Base-by-base conservation (phyloP, 768 basidiomycete genomes). In the Melanogaster broomeanus region DNA sequence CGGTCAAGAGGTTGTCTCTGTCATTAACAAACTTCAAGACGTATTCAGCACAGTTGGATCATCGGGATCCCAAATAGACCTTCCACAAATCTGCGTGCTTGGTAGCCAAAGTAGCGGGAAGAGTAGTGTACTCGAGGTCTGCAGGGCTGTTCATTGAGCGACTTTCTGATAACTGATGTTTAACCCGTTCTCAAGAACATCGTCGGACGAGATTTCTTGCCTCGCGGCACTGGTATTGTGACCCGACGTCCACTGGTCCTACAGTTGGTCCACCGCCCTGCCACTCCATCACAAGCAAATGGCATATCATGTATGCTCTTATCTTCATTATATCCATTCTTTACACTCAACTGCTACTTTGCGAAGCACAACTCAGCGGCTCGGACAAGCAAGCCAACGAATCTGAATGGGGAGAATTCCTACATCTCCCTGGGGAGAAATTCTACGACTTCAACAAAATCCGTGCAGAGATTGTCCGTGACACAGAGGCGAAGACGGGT, bases 331-430 rank as follows among this genome's bases (percentile, higher is more conserved):
- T 11, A 18, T 15, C 13, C 10, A 21, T 38, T 39, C 43, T 15
- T 47, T 48, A 8, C 16, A 50, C 53, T 52, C 31, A 48, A 28
- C 33, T 47, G 11, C 35, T 15, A 16, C 15, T 22, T 41, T 45
- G 28, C 28, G 7, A 61, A 58, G 64, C 66, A 53, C 61, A 62
- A 59, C 53, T 65, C 74, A 76, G 72, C 52, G 75, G 76, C 11
- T 66, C 72, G 27, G 90, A 90, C 73, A 85, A 87, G 55, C 76
- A 82, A 25, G 91, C 88, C 71, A 98, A 98, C 68, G 77, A 85
- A 49, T 85, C 97, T 61, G 97, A 98, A 71, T 99, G 97, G 97
- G 97, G 96, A 61, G 97, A 99, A 72, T 99, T 99, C 80, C 77
- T 98, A 27, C 93, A 94, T 62, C 81, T 98, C 34, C 97, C 96